Evolutionary conservation across 306 rosid genomes (phyloP).

Genomic region (Bauhinia variegata): DNA sequence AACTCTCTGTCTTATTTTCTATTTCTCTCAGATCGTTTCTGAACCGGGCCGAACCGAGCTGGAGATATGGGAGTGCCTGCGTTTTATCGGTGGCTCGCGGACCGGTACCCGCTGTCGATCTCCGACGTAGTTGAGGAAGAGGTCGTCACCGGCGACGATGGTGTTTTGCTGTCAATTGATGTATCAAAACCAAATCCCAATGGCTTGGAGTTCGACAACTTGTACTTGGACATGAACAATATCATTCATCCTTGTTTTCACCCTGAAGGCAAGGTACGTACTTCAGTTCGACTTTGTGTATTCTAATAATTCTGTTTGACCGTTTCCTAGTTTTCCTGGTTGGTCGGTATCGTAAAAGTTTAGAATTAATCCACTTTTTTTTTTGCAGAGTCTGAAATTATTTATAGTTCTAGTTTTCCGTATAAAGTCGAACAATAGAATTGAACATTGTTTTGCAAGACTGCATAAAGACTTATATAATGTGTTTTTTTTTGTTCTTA

Average conservation of each 20-base stretch:
- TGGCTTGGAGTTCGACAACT: conserved; percentile 86
- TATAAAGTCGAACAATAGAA: neutral
- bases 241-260: conserved; percentile 97
- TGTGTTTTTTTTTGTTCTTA: neutral
- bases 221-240: conserved; percentile 93
- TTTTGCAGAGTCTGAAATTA: neutral
- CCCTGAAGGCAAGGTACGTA: conserved; percentile 83
- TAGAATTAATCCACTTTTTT: neutral
- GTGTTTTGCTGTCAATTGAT: conserved; percentile 47
- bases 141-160: conserved; percentile 36
- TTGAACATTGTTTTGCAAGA: neutral
- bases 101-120: conserved; percentile 85
- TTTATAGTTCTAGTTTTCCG: neutral
- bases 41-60: conserved; percentile 49
- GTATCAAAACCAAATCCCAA: conserved; percentile 87
- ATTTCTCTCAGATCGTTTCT: neutral
- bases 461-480: neutral
- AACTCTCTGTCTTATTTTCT: neutral
- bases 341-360: neutral
- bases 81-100: conserved; percentile 97
- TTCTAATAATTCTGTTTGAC: neutral
- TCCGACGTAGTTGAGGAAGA: conserved; percentile 81
- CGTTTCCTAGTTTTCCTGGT: neutral
- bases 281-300: conserved; percentile 1
- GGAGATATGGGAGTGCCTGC: conserved; percentile 92